phyloP scores from a whole-genome alignment of 2,329 filamentous ascomycete genomes.

The Apiospora aurea region DNA sequence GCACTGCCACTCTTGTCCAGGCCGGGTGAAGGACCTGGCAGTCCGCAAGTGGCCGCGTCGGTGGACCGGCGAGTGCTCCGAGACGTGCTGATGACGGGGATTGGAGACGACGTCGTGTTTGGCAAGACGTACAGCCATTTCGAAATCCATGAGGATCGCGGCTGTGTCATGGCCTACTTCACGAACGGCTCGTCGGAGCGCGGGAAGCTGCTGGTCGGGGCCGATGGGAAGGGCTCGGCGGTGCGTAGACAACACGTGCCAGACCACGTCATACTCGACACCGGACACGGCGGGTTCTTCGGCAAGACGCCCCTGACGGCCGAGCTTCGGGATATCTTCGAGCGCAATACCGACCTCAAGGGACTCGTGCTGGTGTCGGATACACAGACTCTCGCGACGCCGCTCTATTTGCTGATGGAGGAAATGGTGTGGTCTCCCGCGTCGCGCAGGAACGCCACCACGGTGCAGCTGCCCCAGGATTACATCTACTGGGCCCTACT shows the following conservation, averaged over 20 bases:
- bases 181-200: slow-evolving; percentile 41
- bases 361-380: slow-evolving; percentile 38
- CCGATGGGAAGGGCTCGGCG: slow-evolving; percentile 46
- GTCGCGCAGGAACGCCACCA: background rate
- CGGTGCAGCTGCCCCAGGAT: slow-evolving; percentile 34
- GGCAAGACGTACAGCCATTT: slow-evolving; percentile 40
- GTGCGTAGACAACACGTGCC: slow-evolving; percentile 48
- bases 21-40: slow-evolving; percentile 31
- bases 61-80: slow-evolving; percentile 45
- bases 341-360: slow-evolving; percentile 28
- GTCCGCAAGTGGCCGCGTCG: background rate
- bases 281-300: slow-evolving; percentile 46
- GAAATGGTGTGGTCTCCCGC: background rate
- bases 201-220: slow-evolving; percentile 46
- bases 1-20: background rate
- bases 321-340: slow-evolving; percentile 34
- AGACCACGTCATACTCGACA: slow-evolving; percentile 44
- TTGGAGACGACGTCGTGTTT: slow-evolving; percentile 41
- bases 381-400: slow-evolving; percentile 26
- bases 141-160: slow-evolving; percentile 23
- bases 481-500: slow-evolving; percentile 46
- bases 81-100: slow-evolving; percentile 39
- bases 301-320: slow-evolving; percentile 46
- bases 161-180: slow-evolving; percentile 40
- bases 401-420: slow-evolving; percentile 28